These are phyloP conservation scores for Fusarium sublunatum DNA, from an alignment of 2,329 filamentous ascomycete species.

Conservation along the genomic window DNA sequence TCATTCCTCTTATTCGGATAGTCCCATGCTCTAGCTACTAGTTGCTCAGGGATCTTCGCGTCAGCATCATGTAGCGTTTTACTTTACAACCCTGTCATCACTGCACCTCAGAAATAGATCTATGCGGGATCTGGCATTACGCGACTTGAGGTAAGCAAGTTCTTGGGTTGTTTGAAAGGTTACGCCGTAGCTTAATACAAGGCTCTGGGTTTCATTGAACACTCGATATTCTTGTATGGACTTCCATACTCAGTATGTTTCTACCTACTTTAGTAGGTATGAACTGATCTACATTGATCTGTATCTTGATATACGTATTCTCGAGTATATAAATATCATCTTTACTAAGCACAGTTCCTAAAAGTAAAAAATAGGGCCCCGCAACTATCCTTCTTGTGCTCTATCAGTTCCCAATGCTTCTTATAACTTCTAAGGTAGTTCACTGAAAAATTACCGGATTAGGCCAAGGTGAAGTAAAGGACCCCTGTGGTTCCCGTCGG, in stretches of 20 bases:
- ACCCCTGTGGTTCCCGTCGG: conserved; percentile 29
- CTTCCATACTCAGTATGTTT: too few species aligned
- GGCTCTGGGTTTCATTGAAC: too few species aligned
- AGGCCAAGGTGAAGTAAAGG: conserved; percentile 25
- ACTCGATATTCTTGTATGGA: too few species aligned
- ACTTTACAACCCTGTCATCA: conserved; percentile 35
- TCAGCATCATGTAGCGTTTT: conserved; percentile 33
- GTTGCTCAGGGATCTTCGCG: conserved; percentile 32
- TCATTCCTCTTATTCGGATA: conserved; percentile 6
- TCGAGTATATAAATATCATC: not conserved
- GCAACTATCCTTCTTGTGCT: not conserved
- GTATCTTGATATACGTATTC: too few species aligned
- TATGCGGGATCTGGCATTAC: conserved; percentile 1
- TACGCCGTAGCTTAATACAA: too few species aligned
- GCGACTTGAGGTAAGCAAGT: not conserved
- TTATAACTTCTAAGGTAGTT: not conserved
- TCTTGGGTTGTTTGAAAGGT: too few species aligned
- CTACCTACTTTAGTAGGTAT: too few species aligned
- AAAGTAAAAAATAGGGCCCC: too few species aligned
- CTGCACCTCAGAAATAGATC: conserved; percentile 15
- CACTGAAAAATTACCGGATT: conserved; percentile 13
- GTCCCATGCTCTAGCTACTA: conserved; percentile 29
- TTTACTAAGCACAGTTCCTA: not conserved
- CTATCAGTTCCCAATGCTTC: not conserved
- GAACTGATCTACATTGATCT: too few species aligned